Evolutionary conservation across 352 stramenopile species (phyloP), one percentile per base, ranked within the genome.

Genomic region (Pythium phragmiticola): DNA sequence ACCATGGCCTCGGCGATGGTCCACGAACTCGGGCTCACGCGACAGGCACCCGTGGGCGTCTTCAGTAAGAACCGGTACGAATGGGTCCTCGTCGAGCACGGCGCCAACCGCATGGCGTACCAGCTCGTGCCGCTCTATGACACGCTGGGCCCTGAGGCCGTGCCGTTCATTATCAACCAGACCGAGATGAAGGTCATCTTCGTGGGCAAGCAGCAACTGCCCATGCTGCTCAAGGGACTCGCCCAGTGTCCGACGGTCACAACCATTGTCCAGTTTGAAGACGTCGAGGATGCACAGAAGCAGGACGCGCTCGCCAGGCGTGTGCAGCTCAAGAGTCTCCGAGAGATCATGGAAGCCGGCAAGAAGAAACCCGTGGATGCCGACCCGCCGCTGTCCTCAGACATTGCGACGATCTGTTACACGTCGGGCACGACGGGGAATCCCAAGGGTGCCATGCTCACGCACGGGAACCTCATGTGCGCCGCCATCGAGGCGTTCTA

Each of bases 321-420:
- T 14, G 61, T 88, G 1, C 55, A 64, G 42, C 61, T 88, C 39
- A 73, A 78, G 56, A 84, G 69, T 33, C 19, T 84, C 16, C 57
- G 51, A 23, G 67, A 88, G 3, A 19, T 88, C 23, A 63, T 78
- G 37, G 59, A 72, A 0, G 43, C 58, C 0, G 77, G 76, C 45
- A 77, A 80, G 51, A 72, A 57, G 23, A 70, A 86, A 61, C 52
- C 78, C 16, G 70, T 84, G 41, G 41, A 68, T 0, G 76, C 75
- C 2, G 78, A 88, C 39, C 82, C 77, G 0, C 80, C 82, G 0
- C 49, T 57, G 9, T 67, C 75, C 2, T 70, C 63, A 0, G 95
- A 98, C 73, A 68, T 99, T 19, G 85, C 84, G 16, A 99, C 96
- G 19, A 91, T 98, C 57, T 97, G 86, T 76, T 92, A 90, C 70